Base-by-base conservation (phyloP, 257 asterid genomes). In the Gentiana macrophylla region DNA sequence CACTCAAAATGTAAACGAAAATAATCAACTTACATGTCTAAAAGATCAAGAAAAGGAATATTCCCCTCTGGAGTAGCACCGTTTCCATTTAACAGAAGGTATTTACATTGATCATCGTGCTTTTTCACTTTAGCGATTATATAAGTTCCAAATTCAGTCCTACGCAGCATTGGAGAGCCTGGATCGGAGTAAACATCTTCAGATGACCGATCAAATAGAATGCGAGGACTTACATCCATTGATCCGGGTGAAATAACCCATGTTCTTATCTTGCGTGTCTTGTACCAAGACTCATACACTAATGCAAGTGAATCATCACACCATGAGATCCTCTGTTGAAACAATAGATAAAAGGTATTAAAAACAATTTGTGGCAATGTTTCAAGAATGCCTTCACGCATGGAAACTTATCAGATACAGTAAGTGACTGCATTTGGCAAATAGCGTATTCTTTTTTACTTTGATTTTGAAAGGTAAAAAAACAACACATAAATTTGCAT, bases 121-220 rank as follows among this genome's bases (percentile, higher is more conserved):
- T 83, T 88, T 76, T 73, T 85, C 53, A 86, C 62, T 83, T 81
- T 92, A 8, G 94, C 99, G 77, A 92, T 85, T 73, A 92, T 89
- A 53, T 83, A 88, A 61, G 94, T 88, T 54, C 99, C 99, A 48
- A 69, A 65, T 70, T 75, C 72, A 61, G 97, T 81, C 76, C 95
- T 80, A 60, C 97, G 84, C 62, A 68, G 60, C 97, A 88, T 88
- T 34, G 99, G 99, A 74, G 94, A 83, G 52, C 99, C 99, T 49
- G 99, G 99, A 77, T 92, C 99, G 36, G 99, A 88, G 76, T 92
- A 92, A 62, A 92, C 97, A 77, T 92, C 99, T 79, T 92, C 99
- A 33, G 86, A 92, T 64, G 99, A 92, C 79, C 99, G 73, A 81
- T 92, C 99, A 67, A 92, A 92, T 57, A 92, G 79, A 77, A 88